Evolutionary conservation across 2,329 filamentous ascomycete species (phyloP).

Genomic region (Talaromyces rugulosus): DNA sequence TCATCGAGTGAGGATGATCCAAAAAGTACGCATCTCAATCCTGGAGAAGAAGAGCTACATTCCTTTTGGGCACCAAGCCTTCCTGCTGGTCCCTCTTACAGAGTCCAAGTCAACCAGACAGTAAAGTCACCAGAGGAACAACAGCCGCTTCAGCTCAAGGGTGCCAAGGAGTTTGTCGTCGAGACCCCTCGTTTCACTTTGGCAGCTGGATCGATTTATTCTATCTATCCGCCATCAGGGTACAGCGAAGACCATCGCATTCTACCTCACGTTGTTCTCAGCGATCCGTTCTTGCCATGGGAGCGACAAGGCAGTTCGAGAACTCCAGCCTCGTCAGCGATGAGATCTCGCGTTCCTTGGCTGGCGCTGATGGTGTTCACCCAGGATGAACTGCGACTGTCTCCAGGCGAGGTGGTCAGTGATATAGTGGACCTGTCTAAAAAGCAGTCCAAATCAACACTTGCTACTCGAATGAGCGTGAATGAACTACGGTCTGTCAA

Average conservation of each 20-base stretch:
- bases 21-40: too few species aligned
- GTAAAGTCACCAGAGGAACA: too few species aligned
- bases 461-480: too few species aligned
- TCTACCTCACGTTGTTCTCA: constrained; percentile 45
- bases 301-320: constrained; percentile 26
- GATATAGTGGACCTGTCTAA: not conserved
- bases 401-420: constrained; percentile 12
- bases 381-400: constrained; percentile 33
- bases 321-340: constrained; percentile 6
- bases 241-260: constrained; percentile 29
- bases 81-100: too few species aligned
- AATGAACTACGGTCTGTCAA: too few species aligned
- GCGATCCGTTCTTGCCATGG: constrained; percentile 44
- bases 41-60: too few species aligned
- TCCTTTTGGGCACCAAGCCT: too few species aligned
- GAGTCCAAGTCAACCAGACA: too few species aligned
- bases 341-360: constrained; percentile 24
- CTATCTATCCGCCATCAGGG: constrained; percentile 38
- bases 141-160: constrained; percentile 5
- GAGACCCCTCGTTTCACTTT: constrained; percentile 32
- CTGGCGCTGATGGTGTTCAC: constrained; percentile 36
- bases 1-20: too few species aligned
- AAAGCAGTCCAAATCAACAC: too few species aligned
- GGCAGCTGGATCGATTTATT: constrained; percentile 25
- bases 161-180: constrained; percentile 30